These are phyloP conservation scores for Diplodia sapinea DNA, from an alignment of 2,329 filamentous ascomycete species.

Conservation along the genomic window DNA sequence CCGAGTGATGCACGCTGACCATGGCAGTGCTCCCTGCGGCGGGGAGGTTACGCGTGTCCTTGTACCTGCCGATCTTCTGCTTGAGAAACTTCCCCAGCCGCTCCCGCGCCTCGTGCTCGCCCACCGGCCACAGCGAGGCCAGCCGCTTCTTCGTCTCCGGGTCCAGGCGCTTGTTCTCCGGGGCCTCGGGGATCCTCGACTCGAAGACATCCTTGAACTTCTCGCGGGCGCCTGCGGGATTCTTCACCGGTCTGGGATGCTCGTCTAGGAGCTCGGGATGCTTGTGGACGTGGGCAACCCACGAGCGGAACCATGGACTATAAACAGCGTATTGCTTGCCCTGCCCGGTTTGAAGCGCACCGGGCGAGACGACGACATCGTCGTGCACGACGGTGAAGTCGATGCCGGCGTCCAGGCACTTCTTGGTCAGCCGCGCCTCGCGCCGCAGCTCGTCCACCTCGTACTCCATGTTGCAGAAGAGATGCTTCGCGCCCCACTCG, in stretches of 20 bases:
- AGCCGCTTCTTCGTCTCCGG: conserved; percentile 65
- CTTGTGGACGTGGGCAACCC: conserved; percentile 74
- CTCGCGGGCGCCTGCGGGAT: conserved; percentile 57
- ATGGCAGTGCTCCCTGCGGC: conserved; percentile 67
- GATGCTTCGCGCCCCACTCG: conserved; percentile 74
- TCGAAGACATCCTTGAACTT: conserved; percentile 65
- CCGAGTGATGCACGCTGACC: conserved; percentile 74
- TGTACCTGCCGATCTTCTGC: conserved; percentile 67
- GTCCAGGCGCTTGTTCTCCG: conserved; percentile 66
- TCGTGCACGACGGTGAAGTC: conserved; percentile 77
- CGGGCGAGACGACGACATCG: conserved; percentile 81
- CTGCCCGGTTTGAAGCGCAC: conserved; percentile 66
- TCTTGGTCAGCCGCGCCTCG: conserved; percentile 69
- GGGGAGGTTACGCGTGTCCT: conserved; percentile 69
- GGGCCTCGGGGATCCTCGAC: conserved; percentile 64
- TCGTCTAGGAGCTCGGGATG: conserved; percentile 71
- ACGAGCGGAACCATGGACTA: conserved; percentile 78
- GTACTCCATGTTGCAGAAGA: conserved; percentile 87
- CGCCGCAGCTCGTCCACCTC: conserved; percentile 87
- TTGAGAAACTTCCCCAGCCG: conserved; percentile 72
- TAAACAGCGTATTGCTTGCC: conserved; percentile 87
- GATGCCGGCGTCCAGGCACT: conserved; percentile 67
- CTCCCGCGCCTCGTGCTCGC: conserved; percentile 72
- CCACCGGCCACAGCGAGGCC: conserved; percentile 70
- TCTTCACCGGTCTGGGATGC: conserved; percentile 63